Base-by-base conservation (phyloP, 2,329 filamentous ascomycete genomes). In the Nothopassalora personata region DNA sequence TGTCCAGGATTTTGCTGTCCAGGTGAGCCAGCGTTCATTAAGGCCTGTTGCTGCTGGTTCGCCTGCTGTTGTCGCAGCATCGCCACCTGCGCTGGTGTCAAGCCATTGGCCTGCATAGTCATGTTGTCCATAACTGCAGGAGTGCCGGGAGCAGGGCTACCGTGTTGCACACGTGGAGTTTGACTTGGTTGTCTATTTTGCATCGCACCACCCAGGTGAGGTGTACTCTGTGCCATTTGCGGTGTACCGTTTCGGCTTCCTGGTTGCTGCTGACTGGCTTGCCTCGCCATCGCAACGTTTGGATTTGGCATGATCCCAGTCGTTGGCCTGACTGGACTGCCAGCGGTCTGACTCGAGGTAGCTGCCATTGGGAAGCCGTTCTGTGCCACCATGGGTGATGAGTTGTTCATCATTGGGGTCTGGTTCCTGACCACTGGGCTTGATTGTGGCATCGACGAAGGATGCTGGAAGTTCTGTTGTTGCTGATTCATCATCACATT, bases 271-370 rank as follows among this genome's bases (percentile, higher is more conserved):
- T 76, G 74, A 57, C 73, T 75, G 53, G 67, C 60, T 51, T 75
- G 72, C 54, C 74, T 64, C 11, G 66, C 70, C 74, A 76, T 76
- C 5, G 60, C 62, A 15, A 71, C 64, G 34, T 66, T 65, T 10
- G 67, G 64, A 53, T 73, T 69, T 51, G 70, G 70, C 64, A 73
- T 85, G 3, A 85, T 83, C 5, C 86, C 85, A 15, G 87, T 89
- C 0, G 86, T 77, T 15, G 87, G 86, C 48, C 87, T 79, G 18
- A 85, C 78, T 28, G 87, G 87, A 67, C 86, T 90, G 19, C 74
- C 75, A 54, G 79, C 84, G 19, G 85, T 86, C 79, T 89, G 86
- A 66, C 81, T 86, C 1, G 87, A 88, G 52, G 84, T 85, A 36
- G 81, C 80, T 62, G 86, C 72, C 78, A 80, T 80, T 4, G 77